Conservation (phyloP, 495 filamentous ascomycete genomes). For the Staphylotrichum tortipilum region DNA sequence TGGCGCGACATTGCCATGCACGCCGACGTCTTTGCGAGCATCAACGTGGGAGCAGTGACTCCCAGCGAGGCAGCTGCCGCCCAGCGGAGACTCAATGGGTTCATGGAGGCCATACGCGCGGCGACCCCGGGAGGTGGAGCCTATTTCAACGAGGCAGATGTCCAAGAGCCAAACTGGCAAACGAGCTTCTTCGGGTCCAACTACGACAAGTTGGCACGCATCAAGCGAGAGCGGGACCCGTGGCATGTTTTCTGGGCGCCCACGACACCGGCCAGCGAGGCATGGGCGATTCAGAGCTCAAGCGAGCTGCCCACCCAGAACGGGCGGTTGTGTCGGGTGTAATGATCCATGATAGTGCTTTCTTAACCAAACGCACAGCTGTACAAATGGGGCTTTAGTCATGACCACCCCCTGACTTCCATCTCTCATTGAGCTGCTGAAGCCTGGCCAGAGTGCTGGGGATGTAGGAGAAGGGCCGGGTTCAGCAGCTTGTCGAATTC, state of each 20-base stretch:
- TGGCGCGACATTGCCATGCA: constrained; percentile 49
- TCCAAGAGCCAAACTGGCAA: constrained; percentile 51
- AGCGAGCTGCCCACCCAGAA: constrained; percentile 19
- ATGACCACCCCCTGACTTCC: too few relatives aligned
- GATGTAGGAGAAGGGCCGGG: background rate
- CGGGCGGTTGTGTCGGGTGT: constrained; percentile 22
- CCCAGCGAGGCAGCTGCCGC: background rate
- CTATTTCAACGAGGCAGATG: constrained; percentile 44
- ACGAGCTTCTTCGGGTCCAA: constrained; percentile 47
- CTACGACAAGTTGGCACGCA: constrained; percentile 38
- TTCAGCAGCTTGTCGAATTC: constrained; percentile 7
- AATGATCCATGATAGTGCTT: too few relatives aligned
- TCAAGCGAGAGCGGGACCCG: constrained; percentile 49
- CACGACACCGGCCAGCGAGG: constrained; percentile 45
- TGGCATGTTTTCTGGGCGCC: constrained; percentile 44
- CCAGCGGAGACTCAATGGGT: constrained; percentile 3
- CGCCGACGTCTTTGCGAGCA: constrained; percentile 33
- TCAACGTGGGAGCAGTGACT: constrained; percentile 7
- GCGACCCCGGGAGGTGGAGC: constrained; percentile 30
- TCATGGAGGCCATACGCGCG: constrained; percentile 5
- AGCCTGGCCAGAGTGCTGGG: background rate
- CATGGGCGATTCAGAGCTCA: constrained; percentile 28
- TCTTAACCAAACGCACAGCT: too few relatives aligned
- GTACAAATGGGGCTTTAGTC: too few relatives aligned
- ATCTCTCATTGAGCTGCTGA: background rate